Conservation (phyloP, 331 rosid genomes). For the Pyrus hybrid region DNA sequence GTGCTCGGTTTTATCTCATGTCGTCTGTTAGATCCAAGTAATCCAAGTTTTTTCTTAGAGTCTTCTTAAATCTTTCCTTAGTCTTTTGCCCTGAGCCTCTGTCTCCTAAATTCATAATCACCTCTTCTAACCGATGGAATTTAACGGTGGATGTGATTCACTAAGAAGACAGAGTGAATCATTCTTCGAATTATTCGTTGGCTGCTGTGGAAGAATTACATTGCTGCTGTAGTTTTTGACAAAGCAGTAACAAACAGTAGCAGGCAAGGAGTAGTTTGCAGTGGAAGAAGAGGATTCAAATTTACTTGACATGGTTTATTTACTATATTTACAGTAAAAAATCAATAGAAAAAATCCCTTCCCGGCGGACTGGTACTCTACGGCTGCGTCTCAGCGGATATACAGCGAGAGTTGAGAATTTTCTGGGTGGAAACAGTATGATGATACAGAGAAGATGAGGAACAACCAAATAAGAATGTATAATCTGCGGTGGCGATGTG, state of each 20-base stretch:
- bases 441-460: constrained; percentile 22
- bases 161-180: too few relatives aligned
- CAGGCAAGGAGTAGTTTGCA: background rate
- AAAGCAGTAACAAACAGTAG: background rate
- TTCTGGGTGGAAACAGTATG: constrained; percentile 1
- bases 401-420: background rate
- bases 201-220: background rate
- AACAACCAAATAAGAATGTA: background rate
- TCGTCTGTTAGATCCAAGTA: too few relatives aligned
- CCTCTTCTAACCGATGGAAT: too few relatives aligned
- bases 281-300: background rate
- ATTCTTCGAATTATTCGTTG: background rate
- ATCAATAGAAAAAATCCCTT: too few relatives aligned
- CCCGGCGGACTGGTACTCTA: too few relatives aligned
- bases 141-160: too few relatives aligned
- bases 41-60: too few relatives aligned
- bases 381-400: too few relatives aligned
- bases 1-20: too few relatives aligned
- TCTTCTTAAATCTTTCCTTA: too few relatives aligned
- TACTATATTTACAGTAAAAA: background rate
- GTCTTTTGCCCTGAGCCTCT: too few relatives aligned
- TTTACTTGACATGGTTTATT: background rate
- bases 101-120: too few relatives aligned
- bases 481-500: background rate
- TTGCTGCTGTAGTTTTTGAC: background rate